Percentiles rank a stretch among this genome's conserved stretches.
Evolutionary conservation across 208 protist species (phyloP).

Genomic region (Lotmaria passim): DNA sequence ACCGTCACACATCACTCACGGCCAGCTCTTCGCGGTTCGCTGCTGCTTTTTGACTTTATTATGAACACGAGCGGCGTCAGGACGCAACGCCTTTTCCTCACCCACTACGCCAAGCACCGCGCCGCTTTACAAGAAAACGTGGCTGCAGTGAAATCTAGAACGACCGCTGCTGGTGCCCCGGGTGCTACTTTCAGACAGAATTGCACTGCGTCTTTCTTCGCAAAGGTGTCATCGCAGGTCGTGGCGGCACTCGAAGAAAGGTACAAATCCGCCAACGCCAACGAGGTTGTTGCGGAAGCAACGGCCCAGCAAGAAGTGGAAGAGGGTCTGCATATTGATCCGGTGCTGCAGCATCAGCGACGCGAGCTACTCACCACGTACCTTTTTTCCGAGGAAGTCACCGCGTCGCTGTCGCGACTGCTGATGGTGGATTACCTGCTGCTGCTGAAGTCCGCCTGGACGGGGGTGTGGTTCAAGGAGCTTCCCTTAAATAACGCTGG

Average conservation of each 20-base stretch:
- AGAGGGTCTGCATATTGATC: constrained; percentile 37
- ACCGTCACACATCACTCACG: background rate
- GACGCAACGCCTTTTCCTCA: constrained; percentile 35
- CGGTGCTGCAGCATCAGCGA: constrained; percentile 55
- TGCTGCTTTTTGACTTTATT: constrained; percentile 48
- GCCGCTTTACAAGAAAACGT: background rate
- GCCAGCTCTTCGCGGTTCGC: constrained; percentile 26
- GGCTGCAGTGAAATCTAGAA: background rate
- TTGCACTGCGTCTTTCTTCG: constrained; percentile 5
- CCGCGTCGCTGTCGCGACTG: constrained; percentile 57
- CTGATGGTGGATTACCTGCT: constrained; percentile 52
- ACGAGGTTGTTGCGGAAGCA: background rate
- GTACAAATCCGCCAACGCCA: background rate
- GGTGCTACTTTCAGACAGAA: no score
- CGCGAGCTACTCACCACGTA: constrained; percentile 52
- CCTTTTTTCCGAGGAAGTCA: constrained; percentile 54
- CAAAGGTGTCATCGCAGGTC: constrained; percentile 15
- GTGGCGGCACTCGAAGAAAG: constrained; percentile 24
- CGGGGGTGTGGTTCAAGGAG: constrained; percentile 43
- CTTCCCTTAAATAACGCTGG: background rate
- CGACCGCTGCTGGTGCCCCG: background rate
- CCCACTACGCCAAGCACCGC: constrained; percentile 33
- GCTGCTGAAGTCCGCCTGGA: constrained; percentile 34
- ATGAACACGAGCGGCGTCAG: constrained; percentile 30
- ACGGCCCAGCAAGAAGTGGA: background rate